A percentile compares a stretch with the other conserved stretches of the same genome.
Evolutionary conservation across 1,284 basidiomycete species (phyloP).

Genomic region (Omphalotus olearius): DNA sequence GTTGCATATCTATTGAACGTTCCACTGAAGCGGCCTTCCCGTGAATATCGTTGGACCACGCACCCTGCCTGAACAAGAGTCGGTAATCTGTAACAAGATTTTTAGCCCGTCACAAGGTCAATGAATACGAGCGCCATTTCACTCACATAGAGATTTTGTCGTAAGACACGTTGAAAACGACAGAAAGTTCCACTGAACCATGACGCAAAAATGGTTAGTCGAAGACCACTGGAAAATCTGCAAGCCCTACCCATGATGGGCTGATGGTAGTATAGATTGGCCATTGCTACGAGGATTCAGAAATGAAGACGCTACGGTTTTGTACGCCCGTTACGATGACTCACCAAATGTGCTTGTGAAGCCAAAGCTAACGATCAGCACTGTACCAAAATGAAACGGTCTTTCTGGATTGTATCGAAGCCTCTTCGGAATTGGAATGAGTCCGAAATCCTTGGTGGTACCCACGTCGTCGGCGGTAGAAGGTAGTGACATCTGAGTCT

Average conservation of each 20-base stretch:
- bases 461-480: no score
- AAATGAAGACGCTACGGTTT: not conserved
- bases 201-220: slow-evolving; percentile 1
- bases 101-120: not conserved
- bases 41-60: not conserved
- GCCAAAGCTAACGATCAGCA: slow-evolving; percentile 63
- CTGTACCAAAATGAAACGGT: slow-evolving; percentile 56
- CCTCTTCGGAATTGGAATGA: slow-evolving; percentile 62
- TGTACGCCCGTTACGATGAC: slow-evolving; percentile 17
- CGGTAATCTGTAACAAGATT: slow-evolving; percentile 47
- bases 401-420: slow-evolving; percentile 56
- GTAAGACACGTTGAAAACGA: slow-evolving; percentile 54
- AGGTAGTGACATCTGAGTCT: no score
- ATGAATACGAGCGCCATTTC: slow-evolving; percentile 43
- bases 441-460: slow-evolving; percentile 43
- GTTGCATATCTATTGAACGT: slow-evolving; percentile 41
- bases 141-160: slow-evolving; percentile 21
- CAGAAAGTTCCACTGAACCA: slow-evolving; percentile 45
- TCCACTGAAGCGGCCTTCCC: not conserved
- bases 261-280: slow-evolving; percentile 73
- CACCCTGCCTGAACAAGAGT: slow-evolving; percentile 49
- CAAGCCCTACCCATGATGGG: slow-evolving; percentile 54
- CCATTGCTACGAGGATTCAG: slow-evolving; percentile 35
- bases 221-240: slow-evolving; percentile 18
- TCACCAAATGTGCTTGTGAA: slow-evolving; percentile 60